Base-by-base conservation (phyloP, 75 land plant species). In the Larix kaempferi region DNA sequence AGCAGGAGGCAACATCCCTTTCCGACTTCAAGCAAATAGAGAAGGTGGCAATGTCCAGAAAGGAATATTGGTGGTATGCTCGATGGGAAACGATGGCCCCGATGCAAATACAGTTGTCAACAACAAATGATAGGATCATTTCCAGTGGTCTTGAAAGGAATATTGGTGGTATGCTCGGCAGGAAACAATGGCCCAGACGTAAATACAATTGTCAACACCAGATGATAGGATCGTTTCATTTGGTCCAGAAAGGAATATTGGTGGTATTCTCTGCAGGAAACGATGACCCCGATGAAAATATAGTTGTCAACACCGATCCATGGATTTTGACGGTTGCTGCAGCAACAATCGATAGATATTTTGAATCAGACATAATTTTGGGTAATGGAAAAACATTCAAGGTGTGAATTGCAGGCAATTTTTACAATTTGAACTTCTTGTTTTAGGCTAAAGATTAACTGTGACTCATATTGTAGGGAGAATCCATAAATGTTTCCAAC, bases 321-420 rank as follows among this genome's bases (percentile, higher is more conserved):
- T 93, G 95, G 95, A 87, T 93, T 22, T 57, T 93, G 0, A 93
- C 95, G 1, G 91, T 93, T 35, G 95, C 82, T 56, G 92, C 93
- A 37, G 80, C 89, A 3, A 89, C 93, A 19, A 87, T 93, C 66
- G 95, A 93, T 76, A 78, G 95, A 1, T 69, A 78, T 33, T 91
- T 93, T 54, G 80, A 89, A 74, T 81, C 93, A 2, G 76, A 87
- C 71, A 64, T 93, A 37, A 73, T 91, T 21, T 64, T 93, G 76
- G 91, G 88, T 2, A 81, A 61, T 21, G 82, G 80, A 55, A 76
- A 80, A 52, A 75, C 74, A 4, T 65, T 88, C 19, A 83, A 84
- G 86, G 94, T 92, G 82, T 76, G 80, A 44, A 4, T 75, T 4
- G 52, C 41, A 14, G 23, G 4, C 19, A 17, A 61, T 8, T 7